A percentile compares a stretch with the other conserved stretches of the same genome.
Evolutionary conservation across 495 filamentous ascomycete species (phyloP).

Genomic region (Immersiella caudata): DNA sequence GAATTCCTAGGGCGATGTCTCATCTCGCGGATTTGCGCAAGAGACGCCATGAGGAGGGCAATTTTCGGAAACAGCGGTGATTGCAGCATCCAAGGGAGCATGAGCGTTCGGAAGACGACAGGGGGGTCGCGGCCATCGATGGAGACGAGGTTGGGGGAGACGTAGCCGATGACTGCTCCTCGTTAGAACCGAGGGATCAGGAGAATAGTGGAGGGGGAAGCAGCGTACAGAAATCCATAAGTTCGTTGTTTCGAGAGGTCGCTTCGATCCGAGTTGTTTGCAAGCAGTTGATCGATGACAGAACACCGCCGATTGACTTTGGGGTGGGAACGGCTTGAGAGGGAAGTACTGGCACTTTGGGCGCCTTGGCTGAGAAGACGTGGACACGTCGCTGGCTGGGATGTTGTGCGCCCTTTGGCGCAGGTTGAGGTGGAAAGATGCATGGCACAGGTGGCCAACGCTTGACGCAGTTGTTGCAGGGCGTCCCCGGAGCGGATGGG

Average conservation of each 20-base stretch:
- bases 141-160: slow-evolving; percentile 30
- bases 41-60: slow-evolving; percentile 33
- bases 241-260: slow-evolving; percentile 28
- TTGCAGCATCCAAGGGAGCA: slow-evolving; percentile 37
- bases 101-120: slow-evolving; percentile 19
- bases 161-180: slow-evolving; percentile 27
- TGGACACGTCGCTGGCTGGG: background rate
- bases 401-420: slow-evolving; percentile 8
- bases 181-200: background rate
- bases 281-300: slow-evolving; percentile 28
- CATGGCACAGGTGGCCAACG: slow-evolving; percentile 23
- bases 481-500: slow-evolving; percentile 2
- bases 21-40: slow-evolving; percentile 23
- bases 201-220: background rate
- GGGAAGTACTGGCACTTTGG: background rate
- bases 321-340: background rate
- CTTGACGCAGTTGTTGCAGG: slow-evolving; percentile 22
- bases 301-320: slow-evolving; percentile 23
- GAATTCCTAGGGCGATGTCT: slow-evolving; percentile 6
- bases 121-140: slow-evolving; percentile 29
- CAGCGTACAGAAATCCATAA: slow-evolving; percentile 29
- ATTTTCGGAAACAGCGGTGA: slow-evolving; percentile 35
- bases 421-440: slow-evolving; percentile 8
- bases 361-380: slow-evolving; percentile 3
- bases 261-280: slow-evolving; percentile 21